Base-by-base conservation (phyloP, 306 rosid genomes). In the Begonia loranthoides region DNA sequence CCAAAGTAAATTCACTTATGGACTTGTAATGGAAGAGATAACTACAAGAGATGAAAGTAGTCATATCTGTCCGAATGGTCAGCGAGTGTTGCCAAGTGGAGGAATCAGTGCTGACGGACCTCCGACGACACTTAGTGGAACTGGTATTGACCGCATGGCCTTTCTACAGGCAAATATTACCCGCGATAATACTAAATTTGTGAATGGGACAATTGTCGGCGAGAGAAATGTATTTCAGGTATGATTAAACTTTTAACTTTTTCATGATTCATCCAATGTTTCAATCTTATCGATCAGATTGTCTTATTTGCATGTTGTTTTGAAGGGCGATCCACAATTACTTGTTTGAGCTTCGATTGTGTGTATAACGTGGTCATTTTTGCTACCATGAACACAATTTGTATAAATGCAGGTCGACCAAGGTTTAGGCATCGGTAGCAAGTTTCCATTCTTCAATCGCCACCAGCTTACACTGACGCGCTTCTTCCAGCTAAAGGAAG, bases 111-210 rank as follows among this genome's bases (percentile, higher is more conserved):
- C 83, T 13, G 88, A 86, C 64, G 99, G 99, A 68, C 99, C 99
- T 65, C 96, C 99, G 41, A 90, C 99, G 61, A 90, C 94, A 56
- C 92, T 90, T 49, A 80, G 95, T n/a, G 95, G 94, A n/a, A 86
- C 94, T 55, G 99, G 99, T 70, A 57, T 82, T 55, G 99, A 90
- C 51, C 88, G 72, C 13, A 65, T 86, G 88, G 94, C 95, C 52
- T 90, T 90, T 66, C 58, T 90, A 58, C 95, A 90, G 61, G 82
- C 99, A 47, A 90, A 90, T 67, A 90, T 90, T 60, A 90, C 95
- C 0, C 94, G 94, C 7, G 99, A 90, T 67, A 90, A 90, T 64
- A 86, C 99, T 44, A 86, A 77, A 56, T 90, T 90, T 63, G 85
- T 90, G 54, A 90, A 90, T 65, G 99, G 95, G 24, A 55, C 99